Evolutionary conservation across 495 filamentous ascomycete genomes (phyloP).

Genomic region (Talaromyces nanjingensis): DNA sequence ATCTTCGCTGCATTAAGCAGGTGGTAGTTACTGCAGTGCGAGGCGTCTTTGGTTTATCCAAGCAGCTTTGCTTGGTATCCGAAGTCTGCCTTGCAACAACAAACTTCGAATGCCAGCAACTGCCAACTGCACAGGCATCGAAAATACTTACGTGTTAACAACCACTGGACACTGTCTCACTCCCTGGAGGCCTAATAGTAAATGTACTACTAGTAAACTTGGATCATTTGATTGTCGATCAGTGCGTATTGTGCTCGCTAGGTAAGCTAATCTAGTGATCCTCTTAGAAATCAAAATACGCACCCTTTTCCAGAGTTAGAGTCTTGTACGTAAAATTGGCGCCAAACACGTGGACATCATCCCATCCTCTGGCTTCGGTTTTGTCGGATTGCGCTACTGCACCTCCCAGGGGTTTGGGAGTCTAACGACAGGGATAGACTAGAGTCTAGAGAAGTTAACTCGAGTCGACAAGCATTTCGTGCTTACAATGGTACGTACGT

Average conservation of each 20-base stretch:
- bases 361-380: neutral
- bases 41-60: neutral
- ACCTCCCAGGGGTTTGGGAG: constrained; percentile 3
- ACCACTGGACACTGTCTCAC: neutral
- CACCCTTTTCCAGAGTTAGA: neutral
- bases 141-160: neutral
- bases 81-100: neutral
- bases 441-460: neutral
- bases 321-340: neutral
- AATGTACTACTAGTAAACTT: neutral
- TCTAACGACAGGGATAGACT: neutral
- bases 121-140: neutral
- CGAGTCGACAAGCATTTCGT: neutral
- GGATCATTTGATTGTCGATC: neutral
- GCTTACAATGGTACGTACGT: neutral
- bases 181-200: neutral
- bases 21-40: neutral
- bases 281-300: neutral
- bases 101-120: neutral
- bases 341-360: constrained; percentile 5
- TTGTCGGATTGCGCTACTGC: constrained; percentile 5
- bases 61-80: neutral
- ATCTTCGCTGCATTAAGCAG: neutral
- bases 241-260: neutral
- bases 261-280: neutral